Percentiles rank a stretch among this genome's conserved stretches.
Conservation (phyloP, 805 yeast species). For the Wickerhamiella domercqiae region DNA sequence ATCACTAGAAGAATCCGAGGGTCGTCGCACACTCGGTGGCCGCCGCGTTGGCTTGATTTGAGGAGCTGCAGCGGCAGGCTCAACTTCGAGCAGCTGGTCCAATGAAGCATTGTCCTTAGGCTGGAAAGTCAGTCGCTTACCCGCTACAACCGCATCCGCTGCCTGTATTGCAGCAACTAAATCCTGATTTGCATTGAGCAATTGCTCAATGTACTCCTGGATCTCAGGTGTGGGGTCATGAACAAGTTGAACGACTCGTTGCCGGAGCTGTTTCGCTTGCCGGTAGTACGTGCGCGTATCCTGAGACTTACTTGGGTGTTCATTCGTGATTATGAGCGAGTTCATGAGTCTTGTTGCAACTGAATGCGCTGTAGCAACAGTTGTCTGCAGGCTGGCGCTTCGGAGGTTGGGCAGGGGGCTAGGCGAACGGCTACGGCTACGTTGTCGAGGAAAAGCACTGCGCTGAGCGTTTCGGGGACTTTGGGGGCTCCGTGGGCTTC, state of each 20-base stretch:
- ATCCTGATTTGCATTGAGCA: conserved; percentile 82
- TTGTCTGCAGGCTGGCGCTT: conserved; percentile 15
- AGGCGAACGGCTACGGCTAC: conserved; percentile 7
- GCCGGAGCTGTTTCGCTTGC: conserved; percentile 59
- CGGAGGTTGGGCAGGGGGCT: conserved; percentile 13
- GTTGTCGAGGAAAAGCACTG: neutral
- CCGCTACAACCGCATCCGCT: conserved; percentile 35
- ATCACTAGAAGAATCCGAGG: neutral
- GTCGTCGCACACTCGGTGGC: conserved; percentile 11
- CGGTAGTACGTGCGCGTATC: conserved; percentile 47
- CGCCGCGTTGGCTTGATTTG: conserved; percentile 26
- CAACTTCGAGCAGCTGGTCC: too few relatives aligned
- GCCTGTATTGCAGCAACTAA: conserved; percentile 55
- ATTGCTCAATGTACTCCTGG: conserved; percentile 62
- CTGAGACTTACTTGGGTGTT: conserved; percentile 36
- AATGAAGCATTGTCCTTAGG: conserved; percentile 5
- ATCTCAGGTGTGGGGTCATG: conserved; percentile 67
- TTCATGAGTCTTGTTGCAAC: conserved; percentile 58
- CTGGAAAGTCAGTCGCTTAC: conserved; percentile 4
- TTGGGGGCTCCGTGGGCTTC: neutral
- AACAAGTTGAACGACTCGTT: conserved; percentile 64
- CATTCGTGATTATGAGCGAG: conserved; percentile 31
- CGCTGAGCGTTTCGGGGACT: neutral
- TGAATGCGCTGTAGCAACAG: conserved; percentile 36
- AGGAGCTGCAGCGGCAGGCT: conserved; percentile 30